Evolutionary conservation across 305 asterid species (phyloP), one percentile per base, ranked within the genome.

Genomic region (Solanum chacoense): DNA sequence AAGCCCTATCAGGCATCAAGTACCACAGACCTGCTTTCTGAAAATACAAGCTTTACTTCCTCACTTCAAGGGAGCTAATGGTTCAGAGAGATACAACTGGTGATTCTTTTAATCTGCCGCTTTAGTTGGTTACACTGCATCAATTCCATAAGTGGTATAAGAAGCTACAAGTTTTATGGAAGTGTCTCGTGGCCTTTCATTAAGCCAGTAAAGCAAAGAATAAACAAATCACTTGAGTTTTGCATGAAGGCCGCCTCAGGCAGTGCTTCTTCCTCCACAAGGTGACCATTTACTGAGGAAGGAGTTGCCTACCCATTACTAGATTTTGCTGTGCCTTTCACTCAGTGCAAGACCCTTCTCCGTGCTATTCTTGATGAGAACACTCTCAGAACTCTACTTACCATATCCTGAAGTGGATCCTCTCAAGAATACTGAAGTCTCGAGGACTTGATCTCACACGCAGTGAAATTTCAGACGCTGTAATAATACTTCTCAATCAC

Each of bases 231-330:
- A 50, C 50, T 13, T 86, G 42, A 59, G 35, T 50, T 83, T 10
- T 73, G 18, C 87, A 5, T 13, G 88, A 45, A 32, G 80, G 83
- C 26, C 87, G 37, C 91, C 81, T 85, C 85, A 11, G 89, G 72
- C 34, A 88, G 81, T 10, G 81, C 72, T 28, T 81, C 72, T 80
- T 80, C 69, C 10, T 78, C 83, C n/a, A 29, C 55, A 26, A 7
- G 35, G 79, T 80, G 75, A 79, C 32, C 37, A 13, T 10, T 55
- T 34, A 76, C 28, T 22, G n/a, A 67, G 73, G 22, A 9, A 89
- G 81, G 36, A 88, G 35, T 26, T 90, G 92, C 92, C 92, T 4
- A 42, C 38, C 88, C 93, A 91, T 0, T 79, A 87, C 92, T 89
- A 91, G 34, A 9, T 37, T 89, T 86, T 91, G 12, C 84, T 89